Evolutionary conservation across 441 rosid species (phyloP).

Genomic region (Corymbia citriodora): DNA sequence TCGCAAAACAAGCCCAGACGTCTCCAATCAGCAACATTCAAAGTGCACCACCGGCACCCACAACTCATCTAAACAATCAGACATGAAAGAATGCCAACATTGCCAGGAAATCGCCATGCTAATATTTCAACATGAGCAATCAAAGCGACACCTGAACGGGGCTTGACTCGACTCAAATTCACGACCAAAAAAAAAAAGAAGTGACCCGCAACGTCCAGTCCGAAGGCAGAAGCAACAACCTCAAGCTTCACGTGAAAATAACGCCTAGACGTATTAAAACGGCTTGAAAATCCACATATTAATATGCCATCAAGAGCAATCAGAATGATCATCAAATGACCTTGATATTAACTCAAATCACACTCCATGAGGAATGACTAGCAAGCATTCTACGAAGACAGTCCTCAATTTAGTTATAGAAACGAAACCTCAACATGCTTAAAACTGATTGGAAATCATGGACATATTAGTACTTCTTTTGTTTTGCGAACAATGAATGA

Average conservation of each 20-base stretch:
- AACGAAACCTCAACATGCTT: too few species aligned
- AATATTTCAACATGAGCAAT: neutral
- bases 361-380: neutral
- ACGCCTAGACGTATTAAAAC: fast-evolving
- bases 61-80: neutral
- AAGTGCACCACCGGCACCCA: neutral
- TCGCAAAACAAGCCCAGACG: neutral
- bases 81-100: neutral
- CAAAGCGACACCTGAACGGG: neutral
- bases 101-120: neutral
- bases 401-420: too few species aligned
- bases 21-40: neutral
- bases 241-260: neutral
- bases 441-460: too few species aligned
- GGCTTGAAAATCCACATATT: neutral
- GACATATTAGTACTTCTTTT: fast-evolving
- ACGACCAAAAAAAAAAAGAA: neutral
- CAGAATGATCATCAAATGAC: neutral
- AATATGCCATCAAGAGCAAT: neutral
- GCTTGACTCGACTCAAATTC: neutral
- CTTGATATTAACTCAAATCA: neutral
- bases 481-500: fast-evolving
- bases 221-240: neutral
- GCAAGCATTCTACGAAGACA: too few species aligned
- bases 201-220: neutral